phyloP scores from a whole-genome alignment of 2,329 filamentous ascomycete genomes.

The Alternaria panax region DNA sequence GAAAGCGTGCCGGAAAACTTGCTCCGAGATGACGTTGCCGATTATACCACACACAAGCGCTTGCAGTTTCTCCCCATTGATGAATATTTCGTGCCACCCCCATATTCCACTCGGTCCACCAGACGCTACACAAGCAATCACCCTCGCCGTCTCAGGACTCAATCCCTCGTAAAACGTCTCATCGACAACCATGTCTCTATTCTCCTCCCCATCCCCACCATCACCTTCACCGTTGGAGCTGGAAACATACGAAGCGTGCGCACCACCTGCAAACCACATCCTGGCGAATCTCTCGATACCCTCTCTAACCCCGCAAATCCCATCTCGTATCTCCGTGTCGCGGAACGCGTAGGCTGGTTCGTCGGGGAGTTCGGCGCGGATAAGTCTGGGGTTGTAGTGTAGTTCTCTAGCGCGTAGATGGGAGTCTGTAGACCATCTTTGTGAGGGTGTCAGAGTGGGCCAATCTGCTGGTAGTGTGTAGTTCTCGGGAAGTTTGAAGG shows the following conservation, averaged over 20 bases:
- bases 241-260: constrained; percentile 10
- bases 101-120: constrained; percentile 29
- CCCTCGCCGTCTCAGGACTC: constrained; percentile 24
- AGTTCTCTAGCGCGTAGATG: constrained; percentile 8
- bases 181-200: background rate
- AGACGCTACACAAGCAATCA: constrained; percentile 38
- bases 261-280: background rate
- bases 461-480: background rate
- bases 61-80: constrained; percentile 20
- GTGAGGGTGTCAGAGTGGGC: rapidly evolving
- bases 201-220: background rate
- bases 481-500: background rate
- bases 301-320: constrained; percentile 22
- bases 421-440: background rate
- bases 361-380: background rate
- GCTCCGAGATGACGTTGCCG: constrained; percentile 41
- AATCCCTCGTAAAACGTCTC: constrained; percentile 10
- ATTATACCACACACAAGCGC: constrained; percentile 38
- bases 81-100: constrained; percentile 40
- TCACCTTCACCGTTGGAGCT: too few relatives aligned
- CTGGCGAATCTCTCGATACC: constrained; percentile 11
- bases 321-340: constrained; percentile 39
- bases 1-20: constrained; percentile 37
- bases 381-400: rapidly evolving
- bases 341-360: constrained; percentile 36